These are phyloP conservation scores for Quercus variabilis DNA, from an alignment of 306 rosid species.

Conservation along the genomic window DNA sequence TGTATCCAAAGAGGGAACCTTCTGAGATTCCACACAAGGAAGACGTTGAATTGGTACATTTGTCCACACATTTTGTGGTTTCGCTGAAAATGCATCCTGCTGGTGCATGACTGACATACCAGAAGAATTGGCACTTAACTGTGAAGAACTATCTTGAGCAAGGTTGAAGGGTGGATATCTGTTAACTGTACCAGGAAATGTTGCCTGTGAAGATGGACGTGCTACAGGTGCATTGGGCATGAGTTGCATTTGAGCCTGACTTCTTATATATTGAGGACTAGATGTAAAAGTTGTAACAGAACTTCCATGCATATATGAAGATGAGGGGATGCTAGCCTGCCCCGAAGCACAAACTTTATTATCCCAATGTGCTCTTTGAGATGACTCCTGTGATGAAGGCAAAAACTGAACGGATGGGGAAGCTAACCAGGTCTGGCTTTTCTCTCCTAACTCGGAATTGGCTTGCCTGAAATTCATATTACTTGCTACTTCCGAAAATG, in stretches of 20 bases:
- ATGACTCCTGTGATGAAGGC: slow-evolving; percentile 28
- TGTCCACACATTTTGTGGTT: slow-evolving; percentile 29
- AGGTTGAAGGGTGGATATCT: slow-evolving; percentile 30
- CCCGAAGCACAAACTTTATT: slow-evolving; percentile 22
- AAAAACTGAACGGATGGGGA: slow-evolving; percentile 25
- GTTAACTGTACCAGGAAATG: slow-evolving; percentile 20
- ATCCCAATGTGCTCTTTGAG: slow-evolving; percentile 39
- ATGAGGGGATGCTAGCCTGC: slow-evolving; percentile 23
- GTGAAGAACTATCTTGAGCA: slow-evolving; percentile 33
- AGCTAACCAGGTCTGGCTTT: slow-evolving; percentile 27
- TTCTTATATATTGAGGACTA: slow-evolving; percentile 32
- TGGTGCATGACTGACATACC: slow-evolving; percentile 26
- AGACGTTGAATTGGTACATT: slow-evolving; percentile 21
- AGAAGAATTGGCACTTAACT: slow-evolving; percentile 3
- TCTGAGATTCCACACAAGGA: slow-evolving; percentile 25
- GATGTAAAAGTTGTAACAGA: slow-evolving; percentile 30
- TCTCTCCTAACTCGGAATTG: slow-evolving; percentile 30
- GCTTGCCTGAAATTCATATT: slow-evolving; percentile 28
- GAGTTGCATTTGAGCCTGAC: slow-evolving; percentile 36
- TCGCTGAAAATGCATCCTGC: slow-evolving; percentile 28
- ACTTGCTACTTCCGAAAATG: slow-evolving; percentile 27
- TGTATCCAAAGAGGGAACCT: slow-evolving; percentile 9
- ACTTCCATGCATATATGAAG: slow-evolving; percentile 23
- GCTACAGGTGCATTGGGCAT: slow-evolving; percentile 22
- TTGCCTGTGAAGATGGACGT: slow-evolving; percentile 27